Base-by-base conservation (phyloP, 2,329 filamentous ascomycete species). In the Aschersonia sp. region DNA sequence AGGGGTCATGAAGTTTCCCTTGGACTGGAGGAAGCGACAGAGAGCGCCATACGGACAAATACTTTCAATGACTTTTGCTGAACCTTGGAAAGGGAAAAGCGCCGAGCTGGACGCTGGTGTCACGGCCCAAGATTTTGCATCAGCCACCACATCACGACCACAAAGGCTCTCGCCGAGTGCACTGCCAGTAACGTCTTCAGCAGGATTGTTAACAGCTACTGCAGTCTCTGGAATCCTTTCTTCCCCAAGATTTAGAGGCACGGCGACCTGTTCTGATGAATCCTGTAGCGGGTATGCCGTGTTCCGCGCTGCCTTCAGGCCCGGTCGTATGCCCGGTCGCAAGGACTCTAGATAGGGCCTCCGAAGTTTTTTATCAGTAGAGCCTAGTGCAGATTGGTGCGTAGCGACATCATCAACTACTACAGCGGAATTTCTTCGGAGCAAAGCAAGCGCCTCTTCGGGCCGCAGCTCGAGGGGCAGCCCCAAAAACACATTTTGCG, bases 401-500 rank as follows among this genome's bases (percentile, higher is more conserved):
- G 77, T 79, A 47, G 75, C 70, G 46, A 73, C 71, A 65, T 94
- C 89, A 62, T 96, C 87, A 56, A 90, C 80, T 55, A 95, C 73
- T 64, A 83, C 87, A 42, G 81, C 90, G 56, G 80, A 77, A 50
- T 78, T 79, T 55, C 82, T 83, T 55, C 87, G 82, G 50, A 94
- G 80, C 31, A 98, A 74, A 47, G 92, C 68, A 53, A 81, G 76
- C 4, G 83, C 89, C 69, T 98, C 92, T 67, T 97, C 92, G 2
- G 87, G 83, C 70, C 92, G 86, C 43, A 98, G 72, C 69, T 96
- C 85, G 30, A 97, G 68, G 3, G 92, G 92, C 45, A 97, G 68
- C 43, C 89, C 87, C 50, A 90, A 76, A 61, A 97, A 97, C 49
- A 95, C 77, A 67, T 95, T 97, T 66, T 98, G 92, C 56, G 94